These are phyloP conservation scores for Spatholobus suberectus DNA, from an alignment of 306 rosid genomes.

Conservation along the genomic window DNA sequence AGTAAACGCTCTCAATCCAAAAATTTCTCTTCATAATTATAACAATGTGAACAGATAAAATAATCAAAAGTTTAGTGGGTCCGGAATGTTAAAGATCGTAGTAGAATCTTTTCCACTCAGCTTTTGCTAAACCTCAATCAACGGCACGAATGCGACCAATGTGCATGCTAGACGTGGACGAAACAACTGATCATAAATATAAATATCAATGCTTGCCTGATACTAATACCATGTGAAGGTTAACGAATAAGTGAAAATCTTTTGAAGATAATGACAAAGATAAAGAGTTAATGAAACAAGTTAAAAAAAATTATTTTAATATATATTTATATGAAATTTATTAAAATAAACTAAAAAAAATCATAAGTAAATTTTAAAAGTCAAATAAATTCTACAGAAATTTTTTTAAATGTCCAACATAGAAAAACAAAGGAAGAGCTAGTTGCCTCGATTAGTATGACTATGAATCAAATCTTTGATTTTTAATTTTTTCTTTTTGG, in stretches of 20 bases:
- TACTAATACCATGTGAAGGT: neutral
- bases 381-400: neutral
- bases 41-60: neutral
- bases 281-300: neutral
- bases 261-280: neutral
- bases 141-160: constrained; percentile 28
- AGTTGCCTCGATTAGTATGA: neutral
- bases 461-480: neutral
- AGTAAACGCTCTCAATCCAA: neutral
- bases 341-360: neutral
- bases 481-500: neutral
- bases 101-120: constrained; percentile 8
- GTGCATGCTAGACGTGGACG: constrained; percentile 17
- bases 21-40: neutral
- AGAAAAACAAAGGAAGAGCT: neutral
- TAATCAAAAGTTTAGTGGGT: constrained; percentile 17
- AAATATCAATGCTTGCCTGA: neutral
- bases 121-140: constrained; percentile 36
- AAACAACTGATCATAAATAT: neutral
- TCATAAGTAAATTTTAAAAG: neutral
- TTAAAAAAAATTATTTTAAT: too few species aligned
- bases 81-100: neutral
- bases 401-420: neutral
- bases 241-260: neutral
- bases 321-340: neutral